Base-by-base conservation (phyloP, 257 asterid species). In the Primulina eburnea region DNA sequence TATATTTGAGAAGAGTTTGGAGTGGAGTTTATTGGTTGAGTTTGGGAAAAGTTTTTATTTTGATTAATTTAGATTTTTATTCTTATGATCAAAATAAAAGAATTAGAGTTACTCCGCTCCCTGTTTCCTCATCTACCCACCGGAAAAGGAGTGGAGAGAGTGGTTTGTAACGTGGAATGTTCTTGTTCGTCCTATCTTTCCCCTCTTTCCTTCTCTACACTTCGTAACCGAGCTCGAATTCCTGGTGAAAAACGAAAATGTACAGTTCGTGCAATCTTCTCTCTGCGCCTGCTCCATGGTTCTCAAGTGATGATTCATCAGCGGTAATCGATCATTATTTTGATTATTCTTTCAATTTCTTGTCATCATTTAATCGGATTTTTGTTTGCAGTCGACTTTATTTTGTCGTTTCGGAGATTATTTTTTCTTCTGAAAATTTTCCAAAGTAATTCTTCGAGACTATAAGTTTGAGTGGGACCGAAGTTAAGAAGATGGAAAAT, bases 241-340 rank as follows among this genome's bases (percentile, higher is more conserved):
- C 16, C 0, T 21, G 29, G 55, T 69, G 71, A 52, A 33, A 71
- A 57, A 59, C 24, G 73, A 75, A 76, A 58, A 82, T 82, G 87
- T 77, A 79, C 79, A 76, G 78, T 76, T 73, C 72, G 68, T 79
- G 71, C 77, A 76, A 50, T 79, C 67, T 73, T 75, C 77, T 64
- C 33, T 53, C 78, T 6, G 8, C 77, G 5, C 72, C 76, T 58
- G 56, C 78, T 33, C 78, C 50, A 33, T 58, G 70, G 60, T 60
- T 70, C 35, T 37, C 79, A 58, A 24, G 68, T 20, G 65, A 65
- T 56, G 28, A 63, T 55, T 78, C 74, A n/a, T 62, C 78, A 12
- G 14, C 58, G 72, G 78, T 75, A 61, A 72, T 68, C n/a, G 8
- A 38, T 70, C 17, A 6, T 32, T 9, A 11, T 18, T 64, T 73